Evolutionary conservation across 2,329 filamentous ascomycete genomes (phyloP), one percentile per base, ranked within the genome.

Genomic region (Thelonectria blattea): DNA sequence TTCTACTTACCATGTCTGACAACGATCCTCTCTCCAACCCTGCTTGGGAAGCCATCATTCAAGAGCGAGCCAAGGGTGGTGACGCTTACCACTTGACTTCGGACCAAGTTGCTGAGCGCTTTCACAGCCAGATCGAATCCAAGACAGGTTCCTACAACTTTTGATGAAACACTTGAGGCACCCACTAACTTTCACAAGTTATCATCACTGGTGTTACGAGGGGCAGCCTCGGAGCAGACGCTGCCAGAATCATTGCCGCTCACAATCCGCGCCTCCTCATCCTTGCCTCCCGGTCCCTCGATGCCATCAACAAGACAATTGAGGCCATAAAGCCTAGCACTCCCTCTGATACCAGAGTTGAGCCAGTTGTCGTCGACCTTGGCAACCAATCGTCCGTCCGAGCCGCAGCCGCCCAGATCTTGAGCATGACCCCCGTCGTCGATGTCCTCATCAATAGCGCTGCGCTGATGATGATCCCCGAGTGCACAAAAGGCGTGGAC

Each of bases 221-320:
- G 1, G 71, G 70, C 53, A 68, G 73, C 15, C 67, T 80, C 11
- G 77, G 78, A 18, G 71, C 71, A 22, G 53, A 61, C 20, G 76
- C 76, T 46, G 70, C 70, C 30, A 49, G 66, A 17, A 58, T 70
- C 32, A 68, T 82, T 52, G 78, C 80, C 14, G 64, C 72, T 4
- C 73, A 73, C 27, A 65, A 72, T 1, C 78, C 80, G 0, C 61
- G 70, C 10, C 64, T 75, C 37, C 75, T 83, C 50, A 77, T 79
- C 48, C 76, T 81, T 39, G 78, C 73, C 17, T 77, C 79, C 39
- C 80, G 81, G 51, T 78, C 72, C 43, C 52, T 66, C 6, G 48
- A 34, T 68, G 2, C 64, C 79, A 24, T 49, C 24, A 27, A 49
- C 15, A 32, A 32, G 2, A 27, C 32, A 14, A 27, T 32, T 32